Conservation (phyloP, 2,329 filamentous ascomycete genomes). For the Nemania bipapillata region DNA sequence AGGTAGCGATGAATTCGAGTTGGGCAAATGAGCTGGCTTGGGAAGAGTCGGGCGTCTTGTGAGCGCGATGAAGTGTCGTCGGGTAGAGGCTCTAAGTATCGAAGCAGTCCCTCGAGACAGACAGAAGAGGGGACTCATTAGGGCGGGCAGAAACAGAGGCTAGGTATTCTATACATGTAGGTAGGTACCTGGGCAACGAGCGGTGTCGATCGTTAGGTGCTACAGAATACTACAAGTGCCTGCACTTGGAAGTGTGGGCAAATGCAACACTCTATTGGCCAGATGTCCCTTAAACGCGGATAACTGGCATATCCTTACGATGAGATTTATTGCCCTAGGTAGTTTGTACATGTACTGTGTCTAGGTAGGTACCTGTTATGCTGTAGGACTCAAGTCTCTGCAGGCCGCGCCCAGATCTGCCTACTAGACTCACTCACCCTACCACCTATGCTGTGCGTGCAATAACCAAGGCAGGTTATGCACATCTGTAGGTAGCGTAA, state of each 20-base stretch:
- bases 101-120: conserved; percentile 41
- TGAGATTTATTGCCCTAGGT: background rate
- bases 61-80: conserved; percentile 32
- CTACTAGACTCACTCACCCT: background rate
- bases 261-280: conserved; percentile 29
- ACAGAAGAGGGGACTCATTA: conserved; percentile 41
- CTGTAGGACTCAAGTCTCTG: background rate
- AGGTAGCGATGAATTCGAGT: conserved; percentile 13
- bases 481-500: background rate
- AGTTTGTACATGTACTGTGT: background rate
- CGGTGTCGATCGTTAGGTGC: background rate
- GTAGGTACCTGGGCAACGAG: background rate
- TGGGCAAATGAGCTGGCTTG: conserved; percentile 20
- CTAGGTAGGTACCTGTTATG: no score
- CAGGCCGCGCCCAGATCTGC: background rate
- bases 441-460: background rate
- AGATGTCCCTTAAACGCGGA: background rate
- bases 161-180: conserved; percentile 2
- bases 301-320: background rate
- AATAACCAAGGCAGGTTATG: background rate
- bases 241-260: conserved; percentile 13
- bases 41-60: conserved; percentile 27
- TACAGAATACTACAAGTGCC: no score
- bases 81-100: conserved; percentile 39
- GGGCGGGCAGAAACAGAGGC: conserved; percentile 16